These are phyloP conservation scores for Leishmania martiniquensis DNA, from an alignment of 208 protist species.

Conservation along the genomic window DNA sequence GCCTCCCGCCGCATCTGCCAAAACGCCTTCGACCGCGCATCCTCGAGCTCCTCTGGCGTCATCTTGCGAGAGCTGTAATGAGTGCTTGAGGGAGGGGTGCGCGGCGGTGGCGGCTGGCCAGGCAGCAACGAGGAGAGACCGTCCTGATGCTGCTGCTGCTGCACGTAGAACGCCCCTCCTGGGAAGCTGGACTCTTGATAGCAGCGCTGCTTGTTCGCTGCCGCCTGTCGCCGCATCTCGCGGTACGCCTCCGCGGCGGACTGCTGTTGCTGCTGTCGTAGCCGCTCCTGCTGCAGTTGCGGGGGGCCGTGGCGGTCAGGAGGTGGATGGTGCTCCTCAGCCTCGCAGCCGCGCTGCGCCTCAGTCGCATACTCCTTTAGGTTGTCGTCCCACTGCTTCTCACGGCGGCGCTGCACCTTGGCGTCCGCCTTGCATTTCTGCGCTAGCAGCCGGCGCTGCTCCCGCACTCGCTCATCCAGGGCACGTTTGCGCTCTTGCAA, in stretches of 20 bases:
- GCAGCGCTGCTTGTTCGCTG: constrained; percentile 76
- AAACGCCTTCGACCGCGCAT: constrained; percentile 73
- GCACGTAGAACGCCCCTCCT: background rate
- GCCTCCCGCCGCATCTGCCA: constrained; percentile 92
- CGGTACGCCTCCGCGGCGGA: constrained; percentile 60
- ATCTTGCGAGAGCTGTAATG: constrained; percentile 56
- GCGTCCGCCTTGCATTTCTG: constrained; percentile 48
- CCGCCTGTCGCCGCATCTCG: constrained; percentile 82
- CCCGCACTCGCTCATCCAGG: constrained; percentile 64
- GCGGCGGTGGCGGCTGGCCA: constrained; percentile 46
- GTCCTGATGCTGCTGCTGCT: background rate
- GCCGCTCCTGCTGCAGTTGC: constrained; percentile 19
- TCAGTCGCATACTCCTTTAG: constrained; percentile 46
- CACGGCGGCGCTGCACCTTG: constrained; percentile 47
- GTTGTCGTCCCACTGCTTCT: constrained; percentile 84
- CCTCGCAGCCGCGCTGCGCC: constrained; percentile 28
- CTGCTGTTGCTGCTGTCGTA: constrained; percentile 28
- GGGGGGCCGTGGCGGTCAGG: constrained; percentile 5
- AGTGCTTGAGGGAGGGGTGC: constrained; percentile 29
- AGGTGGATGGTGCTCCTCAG: constrained; percentile 22
- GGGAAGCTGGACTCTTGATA: constrained; percentile 33
- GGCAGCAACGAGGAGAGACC: constrained; percentile 18
- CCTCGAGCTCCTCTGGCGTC: constrained; percentile 57
- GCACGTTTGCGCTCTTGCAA: constrained; percentile 55
- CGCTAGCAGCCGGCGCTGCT: constrained; percentile 63